These are phyloP conservation scores for Euphorbia pulcherrima DNA, from an alignment of 345 rosid species.

Conservation along the genomic window DNA sequence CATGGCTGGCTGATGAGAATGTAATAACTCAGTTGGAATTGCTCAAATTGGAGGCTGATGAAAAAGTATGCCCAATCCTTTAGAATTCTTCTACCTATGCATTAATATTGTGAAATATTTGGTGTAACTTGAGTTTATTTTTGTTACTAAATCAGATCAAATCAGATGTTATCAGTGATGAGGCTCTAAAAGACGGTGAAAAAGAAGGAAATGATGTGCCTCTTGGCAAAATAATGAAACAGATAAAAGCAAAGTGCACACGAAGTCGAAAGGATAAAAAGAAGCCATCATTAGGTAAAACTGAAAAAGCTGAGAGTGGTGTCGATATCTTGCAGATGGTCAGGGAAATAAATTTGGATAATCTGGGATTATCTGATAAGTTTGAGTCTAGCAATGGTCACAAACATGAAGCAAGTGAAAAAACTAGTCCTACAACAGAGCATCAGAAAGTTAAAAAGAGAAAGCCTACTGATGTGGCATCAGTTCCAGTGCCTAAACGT, in stretches of 20 bases:
- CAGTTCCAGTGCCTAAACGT: slow-evolving; percentile 70
- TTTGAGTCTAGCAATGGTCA: slow-evolving; percentile 85
- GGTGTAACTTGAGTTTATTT: slow-evolving; percentile 11
- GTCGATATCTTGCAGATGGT: slow-evolving; percentile 89
- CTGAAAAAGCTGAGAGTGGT: slow-evolving; percentile 51
- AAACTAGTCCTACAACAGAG: slow-evolving; percentile 33
- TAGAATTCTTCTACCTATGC: slow-evolving; percentile 12
- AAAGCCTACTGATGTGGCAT: slow-evolving; percentile 45
- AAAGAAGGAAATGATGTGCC: slow-evolving; percentile 77
- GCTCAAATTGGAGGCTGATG: slow-evolving; percentile 54
- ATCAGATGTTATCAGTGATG: slow-evolving; percentile 39
- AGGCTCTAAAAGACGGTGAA: slow-evolving; percentile 49
- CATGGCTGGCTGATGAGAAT: slow-evolving; percentile 85
- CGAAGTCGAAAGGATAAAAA: slow-evolving; percentile 53
- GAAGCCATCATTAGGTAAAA: slow-evolving; percentile 42
- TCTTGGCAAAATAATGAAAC: slow-evolving; percentile 67
- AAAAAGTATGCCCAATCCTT: slow-evolving; percentile 43
- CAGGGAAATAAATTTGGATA: slow-evolving; percentile 83
- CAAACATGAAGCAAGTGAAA: slow-evolving; percentile 42
- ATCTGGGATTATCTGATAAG: slow-evolving; percentile 43
- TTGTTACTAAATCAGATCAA: slow-evolving; percentile 43
- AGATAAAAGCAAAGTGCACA: slow-evolving; percentile 60
- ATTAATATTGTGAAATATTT: slow-evolving; percentile 15
- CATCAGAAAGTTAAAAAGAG: slow-evolving; percentile 53
- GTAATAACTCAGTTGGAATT: slow-evolving; percentile 63